Percentiles rank a stretch among this genome's conserved stretches.
Evolutionary conservation across 1,284 basidiomycete species (phyloP).

Genomic region (Apiotrichum siamense): DNA sequence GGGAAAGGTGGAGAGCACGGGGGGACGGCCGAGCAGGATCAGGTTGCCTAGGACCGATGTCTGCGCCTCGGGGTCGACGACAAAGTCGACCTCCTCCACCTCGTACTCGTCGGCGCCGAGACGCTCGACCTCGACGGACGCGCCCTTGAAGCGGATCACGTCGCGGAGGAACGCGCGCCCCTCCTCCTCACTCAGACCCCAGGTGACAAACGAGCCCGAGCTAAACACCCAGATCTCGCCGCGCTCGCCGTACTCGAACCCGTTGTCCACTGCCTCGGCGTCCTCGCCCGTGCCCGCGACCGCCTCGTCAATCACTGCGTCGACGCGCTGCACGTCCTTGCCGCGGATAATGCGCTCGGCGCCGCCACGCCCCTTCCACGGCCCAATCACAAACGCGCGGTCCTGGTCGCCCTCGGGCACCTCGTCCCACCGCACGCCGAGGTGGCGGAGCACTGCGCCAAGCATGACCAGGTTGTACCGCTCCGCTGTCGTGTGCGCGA

Average conservation of each 20-base stretch:
- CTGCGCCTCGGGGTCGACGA: conserved; percentile 74
- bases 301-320: conserved; percentile 25
- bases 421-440: conserved; percentile 44
- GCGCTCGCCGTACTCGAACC: conserved; percentile 53
- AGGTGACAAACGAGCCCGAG: conserved; percentile 78
- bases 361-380: conserved; percentile 44
- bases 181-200: conserved; percentile 77
- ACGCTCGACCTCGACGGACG: conserved; percentile 57
- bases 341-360: conserved; percentile 36
- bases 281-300: conserved; percentile 44
- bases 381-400: conserved; percentile 43
- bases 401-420: conserved; percentile 44
- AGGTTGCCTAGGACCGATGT: conserved; percentile 81
- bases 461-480: conserved; percentile 42
- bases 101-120: conserved; percentile 59
- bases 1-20: conserved; percentile 47
- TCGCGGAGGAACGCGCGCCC: conserved; percentile 62
- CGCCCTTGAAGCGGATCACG: conserved; percentile 53
- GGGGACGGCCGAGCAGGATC: conserved; percentile 72
- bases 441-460: conserved; percentile 24
- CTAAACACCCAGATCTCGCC: conserved; percentile 84
- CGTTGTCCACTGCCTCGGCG: conserved; percentile 28
- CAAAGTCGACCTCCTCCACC: conserved; percentile 84
- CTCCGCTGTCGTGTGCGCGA: conserved; percentile 48
- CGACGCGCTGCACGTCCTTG: conserved; percentile 23